A percentile compares a stretch with the other conserved stretches of the same genome.
Evolutionary conservation across 805 yeast genomes (phyloP).

Genomic region (Teunomyces stri): DNA sequence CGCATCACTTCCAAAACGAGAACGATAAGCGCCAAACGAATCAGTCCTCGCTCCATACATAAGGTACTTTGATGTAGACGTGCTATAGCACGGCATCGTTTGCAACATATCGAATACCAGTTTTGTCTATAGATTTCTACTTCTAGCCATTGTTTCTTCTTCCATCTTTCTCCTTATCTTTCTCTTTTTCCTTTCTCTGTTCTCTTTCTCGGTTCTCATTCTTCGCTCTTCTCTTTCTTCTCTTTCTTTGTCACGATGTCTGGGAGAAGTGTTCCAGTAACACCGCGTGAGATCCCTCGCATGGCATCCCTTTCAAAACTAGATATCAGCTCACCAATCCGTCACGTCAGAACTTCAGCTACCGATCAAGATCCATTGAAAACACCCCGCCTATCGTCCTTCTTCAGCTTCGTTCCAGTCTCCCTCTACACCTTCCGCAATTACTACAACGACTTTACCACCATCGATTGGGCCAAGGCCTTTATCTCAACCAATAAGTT

Average conservation of each 20-base stretch:
- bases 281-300: background rate
- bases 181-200: too few species aligned
- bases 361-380: background rate
- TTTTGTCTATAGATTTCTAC: too few species aligned
- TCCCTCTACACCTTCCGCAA: slow-evolving; percentile 24
- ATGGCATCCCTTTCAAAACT: background rate
- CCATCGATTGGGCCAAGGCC: slow-evolving; percentile 59
- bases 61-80: too few species aligned
- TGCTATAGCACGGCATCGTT: too few species aligned
- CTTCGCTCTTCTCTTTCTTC: too few species aligned
- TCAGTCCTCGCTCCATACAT: too few species aligned
- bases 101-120: too few species aligned
- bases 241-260: background rate
- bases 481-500: slow-evolving; percentile 43
- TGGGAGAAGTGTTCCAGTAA: background rate
- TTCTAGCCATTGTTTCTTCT: too few species aligned
- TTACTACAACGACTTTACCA: slow-evolving; percentile 59
- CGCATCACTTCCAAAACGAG: background rate
- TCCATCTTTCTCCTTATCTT: too few species aligned
- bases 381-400: slow-evolving; percentile 52
- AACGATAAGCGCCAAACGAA: too few species aligned
- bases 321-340: slow-evolving; percentile 1
- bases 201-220: too few species aligned
- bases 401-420: slow-evolving; percentile 34
- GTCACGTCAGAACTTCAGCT: background rate